Percentiles rank a stretch among this genome's conserved stretches.
Evolutionary conservation across 306 rosid species (phyloP).

Genomic region (Medicago truncatula): MtrunA17r5.0-ANR NC_053042.1:43327501-43328000

Average conservation of each 20-base stretch:
- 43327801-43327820: background rate
- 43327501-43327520: background rate
- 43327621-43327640: background rate
- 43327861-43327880: too few relatives aligned
- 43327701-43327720: background rate
- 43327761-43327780: background rate
- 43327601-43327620: background rate
- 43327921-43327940: too few relatives aligned
- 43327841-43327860: background rate
- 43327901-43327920: too few relatives aligned
- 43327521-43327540: background rate
- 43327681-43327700: background rate
- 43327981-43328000: too few relatives aligned
- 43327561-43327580: background rate
- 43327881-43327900: too few relatives aligned
- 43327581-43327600: conserved; percentile 16
- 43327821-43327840: background rate
- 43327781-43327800: background rate
- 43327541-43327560: background rate
- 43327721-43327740: background rate
- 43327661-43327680: background rate
- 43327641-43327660: background rate
- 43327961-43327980: too few relatives aligned
- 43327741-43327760: background rate
- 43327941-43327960: too few relatives aligned